Evolutionary conservation across 345 rosid genomes (phyloP), one percentile per base, ranked within the genome.

Genomic region (Litchi chinensis): DNA sequence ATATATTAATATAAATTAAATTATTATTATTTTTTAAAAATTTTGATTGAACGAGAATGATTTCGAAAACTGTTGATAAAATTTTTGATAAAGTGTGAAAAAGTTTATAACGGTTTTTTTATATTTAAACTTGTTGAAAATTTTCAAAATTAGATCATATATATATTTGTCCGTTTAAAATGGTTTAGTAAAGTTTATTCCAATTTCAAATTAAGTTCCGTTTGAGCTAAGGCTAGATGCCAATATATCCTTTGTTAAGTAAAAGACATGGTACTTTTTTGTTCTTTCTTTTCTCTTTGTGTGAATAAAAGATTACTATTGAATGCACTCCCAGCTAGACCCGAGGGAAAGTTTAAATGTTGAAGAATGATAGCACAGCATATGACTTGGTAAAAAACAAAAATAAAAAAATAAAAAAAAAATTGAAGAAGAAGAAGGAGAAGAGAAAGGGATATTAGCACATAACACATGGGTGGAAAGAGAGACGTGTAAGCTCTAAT

Each of bases 331-430:
- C 65, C 65, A 76, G 60, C 24, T 70, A 69, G 69, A 65, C 26
- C 18, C 43, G 8, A 19, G 43, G 26, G 12, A 28, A 71, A 77
- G 77, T 48, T 65, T n/a, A 76, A 72, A 56, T 24, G 78, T 68
- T 81, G 81, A 62, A 77, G 59, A 60, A 63, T 48, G 6, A 56
- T 26, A 70, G 21, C 66, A 63, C 32, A 71, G 50, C 73, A 79
- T 54, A 54, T 73, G 80, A 37, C 10, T 71, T 63, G 63, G 54
- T 75, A 19, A 76, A 59, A 74, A 54, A 41, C 0, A 26, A 26
- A 26, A 26, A 26, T 26, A 26, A 26, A 9, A 9, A 44, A 37
- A 19, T 0, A 26, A 26, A 0, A 26, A 26, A 9, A 9, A 44
- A 37, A 19, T 0, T 18, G 15, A 62, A 24, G 24, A 62, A 26